Evolutionary conservation across 2,329 filamentous ascomycete species (phyloP), one percentile per base, ranked within the genome.

Genomic region (Cryphonectria japonica): DNA sequence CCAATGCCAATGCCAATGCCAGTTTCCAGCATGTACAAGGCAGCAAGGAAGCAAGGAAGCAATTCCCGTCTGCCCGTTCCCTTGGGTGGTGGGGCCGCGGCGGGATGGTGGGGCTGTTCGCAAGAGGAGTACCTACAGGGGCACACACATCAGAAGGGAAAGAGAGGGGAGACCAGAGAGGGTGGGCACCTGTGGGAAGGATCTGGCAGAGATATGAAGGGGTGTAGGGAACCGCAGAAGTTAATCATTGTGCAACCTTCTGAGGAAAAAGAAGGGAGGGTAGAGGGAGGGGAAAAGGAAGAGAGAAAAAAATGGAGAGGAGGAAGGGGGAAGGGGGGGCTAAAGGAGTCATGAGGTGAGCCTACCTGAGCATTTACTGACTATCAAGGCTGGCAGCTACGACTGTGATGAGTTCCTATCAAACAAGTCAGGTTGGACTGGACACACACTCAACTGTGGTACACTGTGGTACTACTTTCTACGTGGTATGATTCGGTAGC

Each of bases 61-160:
- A 39, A 37, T 61, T 61, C 54, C 54, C 54, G 54, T 59, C 52
- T 57, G 59, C 32, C 59, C 19, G 32, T 61, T 61, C 59, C 7
- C 59, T 39, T 26, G 59, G 13, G 22, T 61, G 59, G 59, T 61
- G 59, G 59, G 59, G 59, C 59, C 59, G 59, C 34, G 5, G 59
- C 59, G 59, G 59, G 34, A n/a, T 34, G 34, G 54, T 59, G 54
- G 54, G 54, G 54, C 29, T 32, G 19, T 37, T 22, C 34, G 6
- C 34, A 19, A 39, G 59, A 37, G 59, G 59, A 19, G 59, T 34
- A 61, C 14, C 50, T n/a, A 14, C 50, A 26, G 50, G 50, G n/a
- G 8, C 22, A 54, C 50, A 26, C 29, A 32, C 46, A n/a, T n/a
- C 46, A 50, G 46, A 50, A 50, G 19, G 7, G 6, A 50, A 19